These are phyloP conservation scores for Colletotrichum neosansevieriae DNA, from an alignment of 2,329 filamentous ascomycete genomes.

Conservation along the genomic window DNA sequence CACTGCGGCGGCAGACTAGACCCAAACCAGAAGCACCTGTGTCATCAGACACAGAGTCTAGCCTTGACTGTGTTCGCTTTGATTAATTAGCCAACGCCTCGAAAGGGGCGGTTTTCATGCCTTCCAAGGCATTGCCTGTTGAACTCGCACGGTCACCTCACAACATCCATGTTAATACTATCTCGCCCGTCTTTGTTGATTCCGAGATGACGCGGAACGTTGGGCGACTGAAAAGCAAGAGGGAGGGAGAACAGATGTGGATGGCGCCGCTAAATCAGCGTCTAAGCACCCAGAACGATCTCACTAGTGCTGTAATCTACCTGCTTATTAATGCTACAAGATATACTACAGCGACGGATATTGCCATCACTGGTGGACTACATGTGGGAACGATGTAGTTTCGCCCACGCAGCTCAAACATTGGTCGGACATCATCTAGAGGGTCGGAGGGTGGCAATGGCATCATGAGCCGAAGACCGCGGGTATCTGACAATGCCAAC, in stretches of 20 bases:
- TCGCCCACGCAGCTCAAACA: conserved; percentile 50
- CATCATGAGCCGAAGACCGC: neutral
- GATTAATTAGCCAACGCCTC: too few relatives aligned
- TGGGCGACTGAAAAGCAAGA: conserved; percentile 47
- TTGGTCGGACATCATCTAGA: conserved; percentile 45
- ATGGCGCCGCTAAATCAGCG: conserved; percentile 53
- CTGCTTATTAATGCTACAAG: conserved; percentile 57
- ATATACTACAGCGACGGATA: conserved; percentile 52
- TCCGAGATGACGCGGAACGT: conserved; percentile 51
- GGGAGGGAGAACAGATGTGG: conserved; percentile 53
- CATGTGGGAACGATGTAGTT: conserved; percentile 47
- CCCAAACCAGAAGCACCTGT: too few relatives aligned
- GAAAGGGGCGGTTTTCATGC: conserved; percentile 56
- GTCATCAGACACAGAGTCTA: too few relatives aligned
- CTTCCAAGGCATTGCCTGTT: conserved; percentile 53
- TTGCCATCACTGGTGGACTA: too few relatives aligned
- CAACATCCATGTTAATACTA: conserved; percentile 53
- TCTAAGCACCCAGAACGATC: conserved; percentile 55
- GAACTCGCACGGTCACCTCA: conserved; percentile 54
- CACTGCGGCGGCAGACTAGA: too few relatives aligned
- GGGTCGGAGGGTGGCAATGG: conserved; percentile 24
- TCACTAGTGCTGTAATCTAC: conserved; percentile 57
- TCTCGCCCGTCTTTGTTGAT: conserved; percentile 54
- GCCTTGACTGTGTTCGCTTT: too few relatives aligned
- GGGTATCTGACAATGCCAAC: neutral